Evolutionary conservation across 1,284 basidiomycete genomes (phyloP).

Genomic region (Cryptococcus wingfieldii): DNA sequence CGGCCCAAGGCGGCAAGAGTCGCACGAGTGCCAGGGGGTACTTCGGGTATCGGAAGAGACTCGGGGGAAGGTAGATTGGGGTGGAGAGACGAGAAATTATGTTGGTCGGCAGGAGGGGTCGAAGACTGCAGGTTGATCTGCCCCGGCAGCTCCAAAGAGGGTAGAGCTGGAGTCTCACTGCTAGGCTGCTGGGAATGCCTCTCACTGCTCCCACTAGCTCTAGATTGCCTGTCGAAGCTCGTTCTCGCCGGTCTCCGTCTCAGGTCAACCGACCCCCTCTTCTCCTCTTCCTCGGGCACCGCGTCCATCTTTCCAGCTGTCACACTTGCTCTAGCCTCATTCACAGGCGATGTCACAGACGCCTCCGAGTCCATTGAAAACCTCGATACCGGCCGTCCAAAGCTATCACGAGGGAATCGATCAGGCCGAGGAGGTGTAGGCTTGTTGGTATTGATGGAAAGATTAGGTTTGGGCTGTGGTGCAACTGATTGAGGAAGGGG

Average conservation of each 20-base stretch:
- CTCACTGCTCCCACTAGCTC: background rate
- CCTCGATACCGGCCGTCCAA: slow-evolving; percentile 29
- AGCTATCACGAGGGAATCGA: slow-evolving; percentile 31
- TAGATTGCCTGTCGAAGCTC: background rate
- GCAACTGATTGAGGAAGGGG: slow-evolving; percentile 5
- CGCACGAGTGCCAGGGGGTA: slow-evolving; percentile 65
- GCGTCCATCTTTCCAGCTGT: slow-evolving; percentile 2
- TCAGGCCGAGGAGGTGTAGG: slow-evolving; percentile 31
- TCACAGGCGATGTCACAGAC: background rate
- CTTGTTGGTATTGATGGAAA: slow-evolving; percentile 15
- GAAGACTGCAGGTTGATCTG: slow-evolving; percentile 20
- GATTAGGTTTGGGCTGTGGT: slow-evolving; percentile 2
- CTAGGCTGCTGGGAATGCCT: background rate
- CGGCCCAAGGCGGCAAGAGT: slow-evolving; percentile 85
- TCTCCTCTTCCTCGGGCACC: slow-evolving; percentile 10
- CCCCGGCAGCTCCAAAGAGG: slow-evolving; percentile 26
- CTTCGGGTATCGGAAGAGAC: slow-evolving; percentile 30
- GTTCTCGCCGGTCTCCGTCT: background rate
- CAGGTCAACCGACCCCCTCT: background rate
- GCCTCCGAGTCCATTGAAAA: slow-evolving; percentile 43
- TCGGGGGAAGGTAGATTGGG: slow-evolving; percentile 36
- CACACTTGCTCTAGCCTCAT: background rate
- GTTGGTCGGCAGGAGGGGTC: background rate
- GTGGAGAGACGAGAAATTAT: slow-evolving; percentile 4
- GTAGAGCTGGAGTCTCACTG: slow-evolving; percentile 15